Percentiles rank a stretch among this genome's conserved stretches.
These are phyloP conservation scores for Chytriomyces confervae DNA, from an alignment of 192 early-diverging fungal genomes.

Conservation along the genomic window DNA sequence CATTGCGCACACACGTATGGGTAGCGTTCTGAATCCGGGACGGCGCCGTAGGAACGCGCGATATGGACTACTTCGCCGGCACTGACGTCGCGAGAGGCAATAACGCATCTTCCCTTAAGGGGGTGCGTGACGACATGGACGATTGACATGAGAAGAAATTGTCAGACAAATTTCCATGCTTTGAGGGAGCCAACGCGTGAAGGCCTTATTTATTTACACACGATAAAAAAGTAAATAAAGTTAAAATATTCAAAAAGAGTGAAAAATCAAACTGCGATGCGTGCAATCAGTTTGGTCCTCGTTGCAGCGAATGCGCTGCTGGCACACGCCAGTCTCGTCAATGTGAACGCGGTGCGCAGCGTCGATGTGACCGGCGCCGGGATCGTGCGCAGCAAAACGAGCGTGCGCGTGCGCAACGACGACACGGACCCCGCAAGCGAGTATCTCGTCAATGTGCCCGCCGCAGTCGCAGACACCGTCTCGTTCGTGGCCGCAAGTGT, in stretches of 20 bases:
- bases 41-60: constrained; percentile 37
- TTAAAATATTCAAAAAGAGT: not conserved
- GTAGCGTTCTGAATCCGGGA: constrained; percentile 39
- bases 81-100: constrained; percentile 7
- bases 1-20: constrained; percentile 44
- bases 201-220: not conserved
- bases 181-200: not conserved
- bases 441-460: constrained; percentile 41
- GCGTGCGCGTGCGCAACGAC: constrained; percentile 55
- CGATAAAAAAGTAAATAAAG: constrained; percentile 1
- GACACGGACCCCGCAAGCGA: constrained; percentile 34
- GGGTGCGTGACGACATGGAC: constrained; percentile 20
- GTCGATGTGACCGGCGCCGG: constrained; percentile 63
- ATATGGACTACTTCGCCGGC: constrained; percentile 36
- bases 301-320: not conserved
- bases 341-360: constrained; percentile 65
- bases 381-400: constrained; percentile 54
- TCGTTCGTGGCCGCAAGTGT: constrained; percentile 39
- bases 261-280: no score
- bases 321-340: constrained; percentile 32
- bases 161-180: not conserved
- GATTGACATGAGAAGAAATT: not conserved
- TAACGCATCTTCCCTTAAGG: constrained; percentile 44
- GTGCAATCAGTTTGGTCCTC: not conserved
- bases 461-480: constrained; percentile 25